Percentiles rank a stretch among this genome's conserved stretches.
phyloP scores from a whole-genome alignment of 2,329 filamentous ascomycete genomes.

The Chaetothyriales sp. region DNA sequence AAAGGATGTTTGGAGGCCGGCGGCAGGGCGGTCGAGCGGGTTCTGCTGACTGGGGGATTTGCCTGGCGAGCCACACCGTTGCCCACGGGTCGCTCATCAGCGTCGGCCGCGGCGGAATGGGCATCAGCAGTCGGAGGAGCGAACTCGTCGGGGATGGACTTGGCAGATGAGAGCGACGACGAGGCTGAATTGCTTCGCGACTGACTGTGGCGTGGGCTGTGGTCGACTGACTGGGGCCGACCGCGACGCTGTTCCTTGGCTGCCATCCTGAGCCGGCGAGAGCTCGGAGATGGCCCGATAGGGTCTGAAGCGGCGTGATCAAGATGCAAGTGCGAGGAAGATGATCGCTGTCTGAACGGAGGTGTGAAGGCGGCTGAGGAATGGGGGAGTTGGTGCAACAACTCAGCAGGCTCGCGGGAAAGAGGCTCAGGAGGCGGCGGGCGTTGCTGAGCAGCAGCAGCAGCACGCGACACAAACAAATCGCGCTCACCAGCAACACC shows the following conservation, averaged over 20 bases:
- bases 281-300: background rate
- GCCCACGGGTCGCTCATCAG: conserved; percentile 1
- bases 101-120: background rate
- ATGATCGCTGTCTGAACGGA: background rate
- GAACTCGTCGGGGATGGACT: conserved; percentile 25
- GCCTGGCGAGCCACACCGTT: background rate
- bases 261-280: background rate
- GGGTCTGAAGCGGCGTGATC: background rate
- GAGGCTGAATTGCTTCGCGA: conserved; percentile 20
- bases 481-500: background rate
- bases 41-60: background rate
- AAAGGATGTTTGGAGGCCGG: background rate
- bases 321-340: background rate
- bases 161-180: conserved; percentile 29
- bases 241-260: background rate
- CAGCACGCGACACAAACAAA: background rate
- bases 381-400: background rate
- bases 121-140: conserved; percentile 10
- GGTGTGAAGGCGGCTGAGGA: background rate
- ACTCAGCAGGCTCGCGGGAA: background rate
- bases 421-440: background rate
- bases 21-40: background rate
- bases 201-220: conserved; percentile 3
- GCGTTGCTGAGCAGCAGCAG: background rate
- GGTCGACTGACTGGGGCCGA: background rate